Conservation (phyloP, 2,329 filamentous ascomycete species). For the Cryoendolithus antarcticus region DNA sequence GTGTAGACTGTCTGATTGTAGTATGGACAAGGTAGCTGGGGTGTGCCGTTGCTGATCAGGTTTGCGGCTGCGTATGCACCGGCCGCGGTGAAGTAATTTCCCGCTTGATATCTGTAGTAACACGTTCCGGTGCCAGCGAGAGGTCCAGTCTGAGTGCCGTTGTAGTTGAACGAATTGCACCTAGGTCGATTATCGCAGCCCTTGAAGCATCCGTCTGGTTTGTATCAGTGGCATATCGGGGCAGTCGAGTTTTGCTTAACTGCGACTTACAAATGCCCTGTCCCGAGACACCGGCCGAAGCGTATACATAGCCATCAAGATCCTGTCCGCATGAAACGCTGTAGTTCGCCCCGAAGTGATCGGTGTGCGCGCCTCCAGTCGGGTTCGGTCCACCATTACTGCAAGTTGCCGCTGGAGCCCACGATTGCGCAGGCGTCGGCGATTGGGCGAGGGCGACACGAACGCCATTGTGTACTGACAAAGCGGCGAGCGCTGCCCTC, state of each 20-base stretch:
- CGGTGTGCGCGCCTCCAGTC: slow-evolving; percentile 8
- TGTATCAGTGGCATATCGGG: no score
- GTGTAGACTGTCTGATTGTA: background rate
- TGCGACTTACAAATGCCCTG: slow-evolving; percentile 7
- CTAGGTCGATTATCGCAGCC: slow-evolving; percentile 9
- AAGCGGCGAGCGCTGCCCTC: slow-evolving; percentile 3
- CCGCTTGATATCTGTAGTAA: slow-evolving; percentile 1
- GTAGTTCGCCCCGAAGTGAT: slow-evolving; percentile 9
- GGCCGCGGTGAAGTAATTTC: background rate
- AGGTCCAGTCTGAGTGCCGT: slow-evolving; percentile 2
- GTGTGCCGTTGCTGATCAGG: slow-evolving; percentile 4
- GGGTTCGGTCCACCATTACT: slow-evolving; percentile 2
- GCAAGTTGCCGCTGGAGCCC: slow-evolving; percentile 5
- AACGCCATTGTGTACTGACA: background rate
- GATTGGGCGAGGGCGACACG: slow-evolving; percentile 1
- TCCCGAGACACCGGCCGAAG: slow-evolving; percentile 5
- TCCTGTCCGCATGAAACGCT: slow-evolving; percentile 8
- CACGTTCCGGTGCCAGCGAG: slow-evolving; percentile 5
- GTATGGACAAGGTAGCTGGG: background rate
- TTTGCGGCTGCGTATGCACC: slow-evolving; percentile 4
- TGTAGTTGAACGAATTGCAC: slow-evolving; percentile 8
- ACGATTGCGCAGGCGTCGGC: slow-evolving; percentile 8
- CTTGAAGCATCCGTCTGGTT: slow-evolving; percentile 7
- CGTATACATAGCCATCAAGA: slow-evolving; percentile 1
- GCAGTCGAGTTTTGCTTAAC: no score